These are phyloP conservation scores for Dryadomyces quercivorus DNA, from an alignment of 2,329 filamentous ascomycete species.

Conservation along the genomic window DNA sequence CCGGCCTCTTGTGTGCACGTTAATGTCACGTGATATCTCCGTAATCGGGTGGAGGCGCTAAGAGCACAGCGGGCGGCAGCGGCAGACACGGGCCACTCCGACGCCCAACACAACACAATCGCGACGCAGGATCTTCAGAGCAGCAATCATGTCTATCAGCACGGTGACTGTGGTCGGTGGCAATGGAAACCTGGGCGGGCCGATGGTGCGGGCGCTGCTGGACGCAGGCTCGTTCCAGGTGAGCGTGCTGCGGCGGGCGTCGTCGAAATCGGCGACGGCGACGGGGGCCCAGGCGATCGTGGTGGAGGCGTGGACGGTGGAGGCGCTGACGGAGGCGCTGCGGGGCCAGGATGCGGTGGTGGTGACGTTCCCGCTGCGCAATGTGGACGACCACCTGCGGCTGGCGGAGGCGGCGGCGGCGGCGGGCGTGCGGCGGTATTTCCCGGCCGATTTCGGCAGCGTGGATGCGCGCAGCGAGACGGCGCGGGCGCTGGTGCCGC, in stretches of 20 bases:
- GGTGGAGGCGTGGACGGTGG: constrained; percentile 19
- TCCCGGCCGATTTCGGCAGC: constrained; percentile 29
- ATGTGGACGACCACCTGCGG: constrained; percentile 19
- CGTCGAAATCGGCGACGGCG: constrained; percentile 16
- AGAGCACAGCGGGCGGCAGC: too few relatives aligned
- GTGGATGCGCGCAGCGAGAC: constrained; percentile 22
- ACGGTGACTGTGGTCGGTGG: constrained; percentile 26
- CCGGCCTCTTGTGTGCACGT: too few relatives aligned
- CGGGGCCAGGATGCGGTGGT: constrained; percentile 24
- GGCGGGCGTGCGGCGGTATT: constrained; percentile 22
- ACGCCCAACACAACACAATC: too few relatives aligned
- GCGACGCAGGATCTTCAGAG: too few relatives aligned
- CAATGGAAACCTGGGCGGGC: constrained; percentile 23
- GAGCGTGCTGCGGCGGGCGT: constrained; percentile 21
- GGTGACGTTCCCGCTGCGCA: constrained; percentile 20
- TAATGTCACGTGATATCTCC: too few relatives aligned
- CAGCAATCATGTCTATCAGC: constrained; percentile 19
- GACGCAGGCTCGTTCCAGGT: constrained; percentile 18
- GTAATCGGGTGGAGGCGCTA: too few relatives aligned
- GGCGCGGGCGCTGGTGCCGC: constrained; percentile 22
- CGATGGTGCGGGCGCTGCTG: constrained; percentile 21
- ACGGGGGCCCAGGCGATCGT: constrained; percentile 10
- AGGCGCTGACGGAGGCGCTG: constrained; percentile 19
- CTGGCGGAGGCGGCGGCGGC: constrained; percentile 25
- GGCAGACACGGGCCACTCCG: too few relatives aligned